phyloP scores from a whole-genome alignment of 75 land plant genomes.

The Ceratopteris richardii region DNA sequence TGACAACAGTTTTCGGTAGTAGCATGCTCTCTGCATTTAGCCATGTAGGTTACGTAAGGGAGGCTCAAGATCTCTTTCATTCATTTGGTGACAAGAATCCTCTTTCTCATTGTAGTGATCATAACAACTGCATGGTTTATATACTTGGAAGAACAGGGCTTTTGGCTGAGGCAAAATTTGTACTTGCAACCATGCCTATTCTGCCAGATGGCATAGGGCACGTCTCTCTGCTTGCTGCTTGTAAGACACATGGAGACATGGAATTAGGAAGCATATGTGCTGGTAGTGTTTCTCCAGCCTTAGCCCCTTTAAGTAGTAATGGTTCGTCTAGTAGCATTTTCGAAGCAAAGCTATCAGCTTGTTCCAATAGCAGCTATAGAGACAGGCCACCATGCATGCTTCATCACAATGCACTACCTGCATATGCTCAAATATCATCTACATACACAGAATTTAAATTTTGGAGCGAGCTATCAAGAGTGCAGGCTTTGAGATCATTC shows the following conservation, averaged over 20 bases:
- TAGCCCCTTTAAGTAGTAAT: too few relatives aligned
- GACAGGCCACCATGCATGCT: too few relatives aligned
- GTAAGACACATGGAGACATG: conserved; percentile 1
- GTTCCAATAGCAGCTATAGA: too few relatives aligned
- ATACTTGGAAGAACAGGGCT: conserved; percentile 7
- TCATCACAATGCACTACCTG: too few relatives aligned
- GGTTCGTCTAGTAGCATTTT: too few relatives aligned
- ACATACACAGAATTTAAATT: too few relatives aligned
- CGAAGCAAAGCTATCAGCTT: too few relatives aligned
- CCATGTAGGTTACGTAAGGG: conserved; percentile 7
- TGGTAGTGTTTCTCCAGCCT: too few relatives aligned
- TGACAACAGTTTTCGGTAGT: neutral
- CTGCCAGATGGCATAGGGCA: neutral
- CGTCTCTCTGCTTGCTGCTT: conserved; percentile 1
- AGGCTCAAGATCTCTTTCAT: neutral
- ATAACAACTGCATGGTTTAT: conserved; percentile 8
- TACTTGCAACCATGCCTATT: neutral
- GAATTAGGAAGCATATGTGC: too few relatives aligned
- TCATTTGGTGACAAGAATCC: neutral
- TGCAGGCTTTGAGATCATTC: too few relatives aligned
- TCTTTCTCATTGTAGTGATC: neutral
- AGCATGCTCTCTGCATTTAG: neutral
- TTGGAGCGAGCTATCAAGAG: too few relatives aligned
- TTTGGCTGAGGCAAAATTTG: conserved; percentile 1
- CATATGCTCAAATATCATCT: too few relatives aligned